Base-by-base conservation (phyloP, 2,329 filamentous ascomycete genomes). In the Venturia oleaginea region DNA sequence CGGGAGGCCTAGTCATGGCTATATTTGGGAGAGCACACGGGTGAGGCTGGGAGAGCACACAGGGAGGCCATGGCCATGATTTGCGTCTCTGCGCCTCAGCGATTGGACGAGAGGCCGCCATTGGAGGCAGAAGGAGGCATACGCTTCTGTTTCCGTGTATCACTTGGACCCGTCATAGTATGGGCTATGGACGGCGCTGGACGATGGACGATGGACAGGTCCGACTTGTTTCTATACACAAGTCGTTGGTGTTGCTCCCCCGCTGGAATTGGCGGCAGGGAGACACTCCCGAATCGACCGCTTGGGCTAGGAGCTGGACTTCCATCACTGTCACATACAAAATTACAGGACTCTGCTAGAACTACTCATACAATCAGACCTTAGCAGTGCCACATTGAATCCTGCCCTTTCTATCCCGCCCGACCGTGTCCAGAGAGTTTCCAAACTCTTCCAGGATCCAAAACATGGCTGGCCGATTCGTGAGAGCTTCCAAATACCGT, bases 401-500 rank as follows among this genome's bases (percentile, higher is more conserved):
- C 19, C 7, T 13, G 30, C 51, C 51, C 51, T 57, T 22, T 34
- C n/a, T 34, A 57, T 34, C 30, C 51, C 30, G n/a, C 59, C 10
- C 19, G 15, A 17, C 34, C 34, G 34, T 61, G 59, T 13, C 19
- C 34, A 17, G 5, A n/a, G 27, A 42, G 37, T 61, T 46, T 32
- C 59, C 37, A 40, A 17, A 17, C 40, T 27, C 59, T 32, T 7
- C 17, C 15, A 42, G 11, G 17, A 51, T 24, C 60, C 3, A 30
- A 46, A 64, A 17, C 32, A 90, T 90, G 86, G 84, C 86, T 70
- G 86, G 86, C 72, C 84, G 86, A 74, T 90, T 90, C 76, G 87
- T 89, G 73, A 83, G 86, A 78, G 83, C 86, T 70, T 89, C 86
- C 73, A 90, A 90, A 76, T 90, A 89, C 77, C 85, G 87, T 88